Evolutionary conservation across 75 land plant genomes (phyloP).

Genomic region (Pinus tabuliformis): DNA sequence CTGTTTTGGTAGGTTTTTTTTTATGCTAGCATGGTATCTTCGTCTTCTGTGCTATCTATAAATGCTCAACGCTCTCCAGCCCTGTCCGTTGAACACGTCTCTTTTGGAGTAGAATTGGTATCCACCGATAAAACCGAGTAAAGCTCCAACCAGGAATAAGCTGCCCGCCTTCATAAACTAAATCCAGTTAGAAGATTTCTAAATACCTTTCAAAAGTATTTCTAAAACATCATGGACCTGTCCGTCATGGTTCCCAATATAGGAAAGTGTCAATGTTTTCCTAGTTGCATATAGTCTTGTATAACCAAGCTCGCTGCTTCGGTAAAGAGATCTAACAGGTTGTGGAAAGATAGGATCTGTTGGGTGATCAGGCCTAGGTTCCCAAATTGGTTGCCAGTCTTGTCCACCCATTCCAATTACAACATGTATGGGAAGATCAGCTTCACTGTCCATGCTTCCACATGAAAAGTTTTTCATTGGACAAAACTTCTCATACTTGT

Average conservation of each 20-base stretch:
- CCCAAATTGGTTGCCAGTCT: slow-evolving; percentile 24
- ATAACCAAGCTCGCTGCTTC: slow-evolving; percentile 59
- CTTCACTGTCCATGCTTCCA: slow-evolving; percentile 8
- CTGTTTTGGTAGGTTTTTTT: no score
- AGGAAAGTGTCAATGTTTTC: slow-evolving; percentile 13
- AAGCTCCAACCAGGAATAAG: slow-evolving; percentile 45
- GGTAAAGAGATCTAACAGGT: slow-evolving; percentile 26
- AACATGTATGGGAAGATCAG: slow-evolving; percentile 27
- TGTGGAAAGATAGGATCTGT: slow-evolving; percentile 26
- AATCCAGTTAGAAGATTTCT: slow-evolving; percentile 1
- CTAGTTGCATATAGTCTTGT: slow-evolving; percentile 31
- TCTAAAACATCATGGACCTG: slow-evolving; percentile 12
- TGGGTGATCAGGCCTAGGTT: slow-evolving; percentile 21
- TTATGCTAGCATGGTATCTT: no score
- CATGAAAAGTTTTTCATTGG: slow-evolving; percentile 23
- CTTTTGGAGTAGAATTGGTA: no score
- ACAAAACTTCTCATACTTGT: slow-evolving; percentile 42
- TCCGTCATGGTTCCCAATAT: slow-evolving; percentile 44
- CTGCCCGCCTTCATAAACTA: slow-evolving; percentile 28
- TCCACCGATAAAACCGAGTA: slow-evolving; percentile 24
- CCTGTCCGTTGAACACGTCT: no score
- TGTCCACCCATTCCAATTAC: slow-evolving; percentile 35
- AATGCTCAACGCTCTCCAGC: no score
- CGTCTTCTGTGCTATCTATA: no score
- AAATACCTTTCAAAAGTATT: slow-evolving; percentile 4